Base-by-base conservation (phyloP, 2,329 filamentous ascomycete genomes). In the Chaetomium globosum region DNA sequence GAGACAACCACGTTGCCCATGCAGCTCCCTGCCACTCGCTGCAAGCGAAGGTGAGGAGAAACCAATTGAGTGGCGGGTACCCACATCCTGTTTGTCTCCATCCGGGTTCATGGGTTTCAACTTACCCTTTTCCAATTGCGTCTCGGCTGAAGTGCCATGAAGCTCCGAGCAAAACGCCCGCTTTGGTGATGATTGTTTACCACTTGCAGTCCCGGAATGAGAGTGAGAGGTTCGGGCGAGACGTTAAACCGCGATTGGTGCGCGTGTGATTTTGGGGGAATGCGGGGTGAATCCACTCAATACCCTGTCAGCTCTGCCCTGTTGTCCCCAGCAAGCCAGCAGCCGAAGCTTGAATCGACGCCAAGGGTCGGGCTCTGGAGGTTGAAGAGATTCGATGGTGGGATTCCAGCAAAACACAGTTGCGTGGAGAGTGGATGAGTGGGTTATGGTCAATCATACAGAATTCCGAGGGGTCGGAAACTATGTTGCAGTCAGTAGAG, bases 161-260 rank as follows among this genome's bases (percentile, higher is more conserved):
- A 30, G 23, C 26, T 26, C 26, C 51, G 28, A n/a, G 13, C 13
- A 52, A 43, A 43, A 52, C 21, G 21, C 49, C 49, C 49, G 21
- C 21, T 26, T 51, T 26, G 48, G 48, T 5, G 23, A 51, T 10
- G 48, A 51, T 28, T 51, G 46, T 49, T 49, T 21, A 49, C 26
- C 16, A 26, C 51, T 16, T 54, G 21, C 46, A 48, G n/a, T 48
- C 46, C 46, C n/a, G 30, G 54, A 30, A 52, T 33, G 52, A 39
- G 33, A 36, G 43, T 60, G 51, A 65, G 51, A 65, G 49, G 55
- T 59, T 23, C 7, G n/a, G 30, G 4, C 8, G 33, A 46, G 28
- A 33, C n/a, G 28, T 23, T 53, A n/a, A 26, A 21, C 21, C 21
- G 55, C 46, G 43, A 65, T 65, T 65, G 63, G 63, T 23, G 63